Base-by-base conservation (phyloP, 805 yeast genomes). In the Metschnikowia cubensis region DNA sequence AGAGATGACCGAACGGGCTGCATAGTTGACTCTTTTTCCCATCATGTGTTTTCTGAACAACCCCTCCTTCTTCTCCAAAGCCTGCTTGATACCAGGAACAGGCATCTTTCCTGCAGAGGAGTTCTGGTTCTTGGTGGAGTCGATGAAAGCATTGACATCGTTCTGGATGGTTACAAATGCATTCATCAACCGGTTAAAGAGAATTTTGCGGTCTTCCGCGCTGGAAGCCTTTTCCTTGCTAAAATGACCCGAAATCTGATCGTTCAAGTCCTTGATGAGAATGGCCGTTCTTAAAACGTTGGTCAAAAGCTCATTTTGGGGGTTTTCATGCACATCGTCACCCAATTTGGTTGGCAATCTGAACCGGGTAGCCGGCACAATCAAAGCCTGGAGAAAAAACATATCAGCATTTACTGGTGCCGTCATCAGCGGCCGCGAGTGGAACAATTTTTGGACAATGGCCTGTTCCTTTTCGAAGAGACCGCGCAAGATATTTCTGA, bases 11-110 rank as follows among this genome's bases (percentile, higher is more conserved):
- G 99, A 92, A 73, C 99, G 89, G 46, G 99, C 99, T 48, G 98
- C 97, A 64, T 89, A 92, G 69, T 94, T 95, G 52, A 94, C 99
- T 77, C 99, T 90, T 78, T 94, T 94, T 67, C 99, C 99, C 99
- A 94, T 94, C 99, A 94, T 94, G 66, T 94, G 96, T 68, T 92
- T 94, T 76, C 99, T 83, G 78, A 94, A 94, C 57, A 92, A 77
- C 67, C 99, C 99, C 72, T 94, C 99, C 68, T 94, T 94, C 83
- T 94, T 92, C 71, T 94, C 99, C 64, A 94, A 77, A 10, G 96
- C 96, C 76, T 94, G 99, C 68, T 94, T 94, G 62, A 94, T 83
- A 75, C 99, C 99, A 2, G 99, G 99, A 36, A 82, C 80, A 22
- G 97, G 91, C 45, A 81, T 70, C 55, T 84, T 81, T 11, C 86